Evolutionary conservation across 257 asterid species (phyloP).

Genomic region (Penstemon davidsonii): DNA sequence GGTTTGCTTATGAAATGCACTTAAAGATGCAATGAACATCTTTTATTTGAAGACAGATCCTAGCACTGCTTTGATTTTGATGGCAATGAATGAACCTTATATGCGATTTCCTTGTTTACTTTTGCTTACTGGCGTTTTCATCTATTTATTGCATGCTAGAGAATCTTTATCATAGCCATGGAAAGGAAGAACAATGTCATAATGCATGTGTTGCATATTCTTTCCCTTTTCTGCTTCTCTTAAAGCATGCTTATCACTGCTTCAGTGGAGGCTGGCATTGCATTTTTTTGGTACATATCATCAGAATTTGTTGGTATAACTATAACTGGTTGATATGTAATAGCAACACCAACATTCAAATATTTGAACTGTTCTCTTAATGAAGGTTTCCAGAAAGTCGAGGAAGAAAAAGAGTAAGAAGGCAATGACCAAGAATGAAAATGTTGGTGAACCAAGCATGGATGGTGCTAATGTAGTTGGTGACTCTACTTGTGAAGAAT

Average conservation of each 20-base stretch:
- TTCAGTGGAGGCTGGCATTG: not conserved
- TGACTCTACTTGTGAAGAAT: conserved; percentile 40
- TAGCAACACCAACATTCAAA: not conserved
- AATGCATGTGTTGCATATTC: conserved; percentile 2
- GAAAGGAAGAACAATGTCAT: not conserved
- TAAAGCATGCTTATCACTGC: not conserved
- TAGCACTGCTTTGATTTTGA: too few species aligned
- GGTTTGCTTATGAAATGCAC: not conserved
- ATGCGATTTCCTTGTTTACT: too few species aligned
- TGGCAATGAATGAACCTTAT: too few species aligned
- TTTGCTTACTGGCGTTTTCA: not conserved
- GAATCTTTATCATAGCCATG: not conserved
- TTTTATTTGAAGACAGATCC: not conserved
- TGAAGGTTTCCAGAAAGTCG: conserved; percentile 76
- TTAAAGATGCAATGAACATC: not conserved
- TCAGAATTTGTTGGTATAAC: not conserved
- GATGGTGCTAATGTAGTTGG: conserved; percentile 41
- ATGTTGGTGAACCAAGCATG: conserved; percentile 39
- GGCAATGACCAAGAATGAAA: conserved; percentile 40
- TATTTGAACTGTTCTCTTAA: conserved; percentile 30
- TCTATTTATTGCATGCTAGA: not conserved
- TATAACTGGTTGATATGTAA: conserved; percentile 14
- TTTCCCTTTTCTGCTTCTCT: not conserved
- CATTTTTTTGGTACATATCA: conserved; percentile 9
- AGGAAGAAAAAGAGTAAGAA: conserved; percentile 56